Percentiles rank a stretch among this genome's conserved stretches.
Conservation (phyloP, 306 rosid species). For the Cicer judaicum region DNA sequence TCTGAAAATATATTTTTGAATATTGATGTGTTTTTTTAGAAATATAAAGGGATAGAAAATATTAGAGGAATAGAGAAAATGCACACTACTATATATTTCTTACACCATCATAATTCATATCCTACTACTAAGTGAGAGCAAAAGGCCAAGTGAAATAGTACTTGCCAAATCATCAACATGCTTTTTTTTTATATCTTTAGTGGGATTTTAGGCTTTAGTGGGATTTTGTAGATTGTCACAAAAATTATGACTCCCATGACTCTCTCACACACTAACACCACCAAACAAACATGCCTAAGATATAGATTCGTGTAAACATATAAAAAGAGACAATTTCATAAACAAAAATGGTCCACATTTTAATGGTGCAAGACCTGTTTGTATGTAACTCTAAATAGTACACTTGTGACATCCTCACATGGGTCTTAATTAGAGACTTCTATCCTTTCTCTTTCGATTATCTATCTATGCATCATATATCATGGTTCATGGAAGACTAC, state of each 20-base stretch:
- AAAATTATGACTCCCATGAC: conserved; percentile 58
- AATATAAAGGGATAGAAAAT: background rate
- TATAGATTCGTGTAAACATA: conserved; percentile 58
- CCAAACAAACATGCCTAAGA: conserved; percentile 45
- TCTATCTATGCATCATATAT: conserved; percentile 1
- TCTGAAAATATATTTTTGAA: too few species aligned
- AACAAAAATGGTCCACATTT: conserved; percentile 51
- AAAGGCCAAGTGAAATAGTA: conserved; percentile 44
- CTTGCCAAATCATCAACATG: conserved; percentile 44
- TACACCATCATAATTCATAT: conserved; percentile 36
- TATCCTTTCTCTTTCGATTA: conserved; percentile 44
- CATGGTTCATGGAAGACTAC: background rate
- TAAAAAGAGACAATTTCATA: conserved; percentile 54
- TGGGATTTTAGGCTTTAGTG: conserved; percentile 54
- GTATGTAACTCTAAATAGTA: conserved; percentile 18
- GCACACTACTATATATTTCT: conserved; percentile 24
- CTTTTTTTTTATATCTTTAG: conserved; percentile 43
- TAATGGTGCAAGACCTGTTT: conserved; percentile 49
- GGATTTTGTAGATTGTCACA: conserved; percentile 49
- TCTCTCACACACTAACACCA: conserved; percentile 18
- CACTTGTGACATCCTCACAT: conserved; percentile 60
- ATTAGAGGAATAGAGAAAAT: conserved; percentile 21
- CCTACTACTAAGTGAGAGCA: conserved; percentile 41
- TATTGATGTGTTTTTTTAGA: too few species aligned
- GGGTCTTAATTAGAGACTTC: conserved; percentile 33